phyloP scores from a whole-genome alignment of 176 grass and related monocot species.

The Pontederia crassipes region DNA sequence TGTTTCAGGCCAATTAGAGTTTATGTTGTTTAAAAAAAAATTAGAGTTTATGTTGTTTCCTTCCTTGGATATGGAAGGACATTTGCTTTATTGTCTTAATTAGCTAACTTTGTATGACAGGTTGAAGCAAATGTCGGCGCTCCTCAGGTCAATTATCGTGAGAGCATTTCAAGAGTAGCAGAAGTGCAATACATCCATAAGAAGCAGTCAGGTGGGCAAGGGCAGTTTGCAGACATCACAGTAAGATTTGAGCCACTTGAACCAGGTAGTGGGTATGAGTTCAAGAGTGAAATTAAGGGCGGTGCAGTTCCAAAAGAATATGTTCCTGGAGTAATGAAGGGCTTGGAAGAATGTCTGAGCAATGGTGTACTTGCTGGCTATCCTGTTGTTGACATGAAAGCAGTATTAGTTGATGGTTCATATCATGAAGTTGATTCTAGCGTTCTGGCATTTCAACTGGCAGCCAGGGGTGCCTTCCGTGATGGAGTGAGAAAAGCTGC shows the following conservation, averaged over 20 bases:
- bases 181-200: conserved; percentile 85
- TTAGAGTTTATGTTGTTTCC: too few species aligned
- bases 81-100: too few species aligned
- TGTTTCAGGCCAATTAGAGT: not conserved
- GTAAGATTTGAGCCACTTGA: conserved; percentile 83
- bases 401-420: conserved; percentile 77
- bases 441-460: conserved; percentile 90
- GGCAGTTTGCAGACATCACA: conserved; percentile 91
- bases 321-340: conserved; percentile 90
- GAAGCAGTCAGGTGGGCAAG: conserved; percentile 92
- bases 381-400: conserved; percentile 78
- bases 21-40: too few species aligned
- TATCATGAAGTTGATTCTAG: conserved; percentile 99
- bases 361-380: conserved; percentile 91
- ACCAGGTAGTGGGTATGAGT: conserved; percentile 87
- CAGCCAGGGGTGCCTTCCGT: conserved; percentile 86
- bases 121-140: conserved; percentile 95
- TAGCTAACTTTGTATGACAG: conserved; percentile 30
- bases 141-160: conserved; percentile 98
- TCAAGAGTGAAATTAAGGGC: conserved; percentile 95
- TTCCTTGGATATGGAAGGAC: too few species aligned
- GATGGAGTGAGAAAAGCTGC: conserved; percentile 79
- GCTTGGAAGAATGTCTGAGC: conserved; percentile 81
- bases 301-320: conserved; percentile 94
- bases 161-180: conserved; percentile 87